Evolutionary conservation across 1,284 basidiomycete species (phyloP).

Genomic region (Dichomitus squalens): DNA sequence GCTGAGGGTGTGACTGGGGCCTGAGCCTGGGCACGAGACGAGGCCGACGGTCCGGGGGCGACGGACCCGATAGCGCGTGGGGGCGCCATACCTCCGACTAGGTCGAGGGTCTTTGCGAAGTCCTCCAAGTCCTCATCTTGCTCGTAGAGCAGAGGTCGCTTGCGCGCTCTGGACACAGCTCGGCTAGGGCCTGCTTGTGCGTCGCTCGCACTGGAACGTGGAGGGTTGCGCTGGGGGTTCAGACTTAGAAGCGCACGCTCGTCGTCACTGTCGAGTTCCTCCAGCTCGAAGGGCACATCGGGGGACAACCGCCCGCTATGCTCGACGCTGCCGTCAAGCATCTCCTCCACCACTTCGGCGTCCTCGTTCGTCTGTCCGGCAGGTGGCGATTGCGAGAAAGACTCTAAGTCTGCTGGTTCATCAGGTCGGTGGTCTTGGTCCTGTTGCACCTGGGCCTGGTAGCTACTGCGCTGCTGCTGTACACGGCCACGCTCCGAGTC

Average conservation of each 20-base stretch:
- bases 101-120: slow-evolving; percentile 9
- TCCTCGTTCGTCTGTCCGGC: slow-evolving; percentile 9
- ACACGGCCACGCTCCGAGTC: neutral
- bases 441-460: neutral
- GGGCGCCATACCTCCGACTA: neutral
- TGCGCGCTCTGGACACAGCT: neutral
- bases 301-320: neutral
- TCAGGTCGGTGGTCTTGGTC: neutral
- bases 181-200: neutral
- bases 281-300: neutral
- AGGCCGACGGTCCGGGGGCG: neutral
- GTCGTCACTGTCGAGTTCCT: slow-evolving; percentile 20
- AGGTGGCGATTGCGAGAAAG: neutral
- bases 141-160: neutral
- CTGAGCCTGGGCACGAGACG: neutral
- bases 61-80: neutral
- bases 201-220: neutral
- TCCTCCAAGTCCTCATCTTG: slow-evolving; percentile 11
- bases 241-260: slow-evolving; percentile 4
- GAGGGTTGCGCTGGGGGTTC: neutral
- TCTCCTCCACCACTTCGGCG: slow-evolving; percentile 5
- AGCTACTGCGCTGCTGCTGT: neutral
- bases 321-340: neutral
- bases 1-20: neutral
- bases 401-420: neutral